phyloP scores from a whole-genome alignment of 2,329 filamentous ascomycete genomes.

The Diaporthe nobilis region DNA sequence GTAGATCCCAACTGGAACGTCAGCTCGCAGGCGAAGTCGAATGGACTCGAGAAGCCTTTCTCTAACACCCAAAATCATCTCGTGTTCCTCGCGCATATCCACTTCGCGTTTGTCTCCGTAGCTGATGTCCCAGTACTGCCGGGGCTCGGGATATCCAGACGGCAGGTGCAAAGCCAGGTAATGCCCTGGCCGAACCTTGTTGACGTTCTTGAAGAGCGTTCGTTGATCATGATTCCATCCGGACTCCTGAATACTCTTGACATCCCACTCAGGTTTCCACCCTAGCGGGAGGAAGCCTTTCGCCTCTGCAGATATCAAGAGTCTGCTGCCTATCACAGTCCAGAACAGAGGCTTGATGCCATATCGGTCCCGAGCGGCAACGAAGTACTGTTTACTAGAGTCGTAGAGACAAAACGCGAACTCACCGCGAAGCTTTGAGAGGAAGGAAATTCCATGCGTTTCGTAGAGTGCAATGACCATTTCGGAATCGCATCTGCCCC shows the following conservation, averaged over 20 bases:
- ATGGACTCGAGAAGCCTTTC: constrained; percentile 65
- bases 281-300: constrained; percentile 67
- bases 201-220: constrained; percentile 65
- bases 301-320: constrained; percentile 66
- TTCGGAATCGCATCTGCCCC: constrained; percentile 63
- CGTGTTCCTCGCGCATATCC: constrained; percentile 61
- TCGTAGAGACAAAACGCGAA: constrained; percentile 69
- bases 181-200: constrained; percentile 59
- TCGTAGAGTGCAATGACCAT: constrained; percentile 67
- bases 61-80: constrained; percentile 65
- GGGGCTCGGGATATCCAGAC: constrained; percentile 54
- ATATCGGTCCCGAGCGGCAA: constrained; percentile 67
- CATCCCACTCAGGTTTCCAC: constrained; percentile 68
- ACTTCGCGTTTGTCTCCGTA: constrained; percentile 63
- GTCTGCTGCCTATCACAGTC: constrained; percentile 55
- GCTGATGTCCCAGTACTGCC: constrained; percentile 67
- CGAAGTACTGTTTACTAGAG: constrained; percentile 54
- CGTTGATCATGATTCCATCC: constrained; percentile 60
- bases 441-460: constrained; percentile 56
- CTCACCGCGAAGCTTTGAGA: constrained; percentile 65
- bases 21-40: constrained; percentile 66
- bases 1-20: constrained; percentile 71
- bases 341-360: constrained; percentile 72
- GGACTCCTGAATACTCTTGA: constrained; percentile 58
- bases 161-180: constrained; percentile 54